A percentile compares a stretch with the other conserved stretches of the same genome.
Evolutionary conservation across 1,284 basidiomycete genomes (phyloP).

Genomic region (Vanrija sp.): DNA sequence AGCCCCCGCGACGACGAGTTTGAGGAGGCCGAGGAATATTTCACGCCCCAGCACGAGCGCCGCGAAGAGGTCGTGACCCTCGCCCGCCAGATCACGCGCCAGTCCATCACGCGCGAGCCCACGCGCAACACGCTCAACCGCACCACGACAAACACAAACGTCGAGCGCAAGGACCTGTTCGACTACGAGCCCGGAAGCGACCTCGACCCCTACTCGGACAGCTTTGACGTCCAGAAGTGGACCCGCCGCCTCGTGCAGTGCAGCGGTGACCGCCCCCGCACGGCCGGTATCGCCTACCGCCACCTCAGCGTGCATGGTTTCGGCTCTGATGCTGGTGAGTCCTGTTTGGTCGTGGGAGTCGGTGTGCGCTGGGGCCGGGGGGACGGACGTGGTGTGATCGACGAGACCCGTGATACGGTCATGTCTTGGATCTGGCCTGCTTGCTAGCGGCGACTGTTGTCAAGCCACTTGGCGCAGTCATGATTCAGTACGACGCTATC

Average conservation of each 20-base stretch:
- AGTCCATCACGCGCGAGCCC: conserved; percentile 14
- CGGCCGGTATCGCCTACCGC: conserved; percentile 51
- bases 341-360: too few species aligned
- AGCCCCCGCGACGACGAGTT: background rate
- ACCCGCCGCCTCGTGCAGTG: conserved; percentile 42
- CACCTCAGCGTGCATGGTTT: conserved; percentile 53
- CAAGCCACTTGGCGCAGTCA: too few species aligned
- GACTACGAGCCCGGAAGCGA: conserved; percentile 39
- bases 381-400: too few species aligned
- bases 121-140: background rate
- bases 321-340: conserved; percentile 48
- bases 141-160: background rate
- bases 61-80: conserved; percentile 24
- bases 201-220: conserved; percentile 49
- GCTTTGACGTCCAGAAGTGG: conserved; percentile 51
- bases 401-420: too few species aligned
- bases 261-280: conserved; percentile 35
- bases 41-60: conserved; percentile 10
- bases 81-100: conserved; percentile 32
- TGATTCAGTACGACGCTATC: background rate
- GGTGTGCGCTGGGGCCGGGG: too few species aligned
- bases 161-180: conserved; percentile 20
- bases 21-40: conserved; percentile 10
- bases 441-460: too few species aligned
- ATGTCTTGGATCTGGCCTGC: too few species aligned